These are phyloP conservation scores for Parasitella parasitica DNA, from an alignment of 371 early-diverging fungal species.

Conservation along the genomic window DNA sequence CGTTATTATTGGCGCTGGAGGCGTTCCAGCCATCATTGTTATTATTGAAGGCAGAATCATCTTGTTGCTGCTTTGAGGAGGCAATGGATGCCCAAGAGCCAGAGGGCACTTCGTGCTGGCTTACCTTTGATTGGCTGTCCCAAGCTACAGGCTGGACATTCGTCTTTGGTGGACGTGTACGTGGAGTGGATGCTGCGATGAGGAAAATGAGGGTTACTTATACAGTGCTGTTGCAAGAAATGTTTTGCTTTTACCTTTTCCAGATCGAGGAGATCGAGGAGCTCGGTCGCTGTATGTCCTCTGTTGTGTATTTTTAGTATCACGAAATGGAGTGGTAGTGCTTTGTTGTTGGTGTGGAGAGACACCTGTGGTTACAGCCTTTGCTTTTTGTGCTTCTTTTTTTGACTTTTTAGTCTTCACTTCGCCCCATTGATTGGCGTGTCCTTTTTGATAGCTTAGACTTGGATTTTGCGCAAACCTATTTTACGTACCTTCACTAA, in stretches of 20 bases:
- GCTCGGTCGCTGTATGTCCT: conserved; percentile 28
- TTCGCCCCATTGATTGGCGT: conserved; percentile 89
- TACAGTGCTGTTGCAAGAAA: background rate
- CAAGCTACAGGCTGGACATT: conserved; percentile 16
- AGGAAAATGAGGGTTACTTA: background rate
- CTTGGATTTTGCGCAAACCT: background rate
- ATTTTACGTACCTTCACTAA: conserved; percentile 50
- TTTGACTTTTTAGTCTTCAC: conserved; percentile 81
- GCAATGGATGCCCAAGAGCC: conserved; percentile 50
- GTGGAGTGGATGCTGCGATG: conserved; percentile 4
- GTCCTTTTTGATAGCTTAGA: conserved; percentile 47
- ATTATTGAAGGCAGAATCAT: background rate
- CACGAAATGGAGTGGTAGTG: conserved; percentile 20
- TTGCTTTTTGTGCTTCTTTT: conserved; percentile 51
- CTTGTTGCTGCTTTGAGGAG: conserved; percentile 29
- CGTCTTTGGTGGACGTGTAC: conserved; percentile 23
- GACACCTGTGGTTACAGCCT: conserved; percentile 21
- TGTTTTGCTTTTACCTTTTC: conserved; percentile 22
- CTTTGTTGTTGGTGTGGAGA: conserved; percentile 28
- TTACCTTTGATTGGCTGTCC: conserved; percentile 21
- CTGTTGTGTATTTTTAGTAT: conserved; percentile 21
- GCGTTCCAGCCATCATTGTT: conserved; percentile 21
- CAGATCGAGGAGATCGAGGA: conserved; percentile 25
- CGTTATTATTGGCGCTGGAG: conserved; percentile 2
- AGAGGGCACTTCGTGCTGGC: conserved; percentile 10